Conservation (phyloP, 139 green algal genomes). For the Chlorella sp. region DNA sequence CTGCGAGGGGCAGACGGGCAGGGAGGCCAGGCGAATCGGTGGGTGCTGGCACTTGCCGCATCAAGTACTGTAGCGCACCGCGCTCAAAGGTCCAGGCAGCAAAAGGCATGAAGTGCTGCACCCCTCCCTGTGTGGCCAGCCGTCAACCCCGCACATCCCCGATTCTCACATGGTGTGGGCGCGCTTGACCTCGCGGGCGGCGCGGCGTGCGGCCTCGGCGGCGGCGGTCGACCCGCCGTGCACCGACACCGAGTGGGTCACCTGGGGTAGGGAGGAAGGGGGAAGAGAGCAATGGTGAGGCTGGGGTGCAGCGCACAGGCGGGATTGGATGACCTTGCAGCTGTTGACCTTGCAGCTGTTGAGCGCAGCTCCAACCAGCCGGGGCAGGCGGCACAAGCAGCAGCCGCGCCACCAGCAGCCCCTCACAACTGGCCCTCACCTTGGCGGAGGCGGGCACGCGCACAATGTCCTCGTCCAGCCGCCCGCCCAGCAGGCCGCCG, state of each 20-base stretch:
- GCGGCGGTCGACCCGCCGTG: too few relatives aligned
- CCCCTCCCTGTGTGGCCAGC: too few relatives aligned
- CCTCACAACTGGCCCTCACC: too few relatives aligned
- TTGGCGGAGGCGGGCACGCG: constrained; percentile 14
- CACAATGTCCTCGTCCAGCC: constrained; percentile 48
- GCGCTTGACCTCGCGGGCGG: constrained; percentile 24
- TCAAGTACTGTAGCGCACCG: background rate
- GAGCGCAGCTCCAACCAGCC: too few relatives aligned
- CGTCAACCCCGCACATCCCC: background rate
- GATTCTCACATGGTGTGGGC: constrained; percentile 28
- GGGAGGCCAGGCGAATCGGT: background rate
- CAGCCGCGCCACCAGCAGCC: too few relatives aligned
- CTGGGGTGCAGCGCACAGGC: too few relatives aligned
- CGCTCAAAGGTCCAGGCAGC: background rate
- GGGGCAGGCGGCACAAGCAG: too few relatives aligned
- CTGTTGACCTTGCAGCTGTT: too few relatives aligned
- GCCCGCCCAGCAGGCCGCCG: constrained; percentile 61
- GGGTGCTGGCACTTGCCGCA: background rate
- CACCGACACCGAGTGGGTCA: background rate
- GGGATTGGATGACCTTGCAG: too few relatives aligned
- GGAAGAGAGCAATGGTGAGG: too few relatives aligned
- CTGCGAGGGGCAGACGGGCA: background rate
- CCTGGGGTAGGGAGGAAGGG: too few relatives aligned
- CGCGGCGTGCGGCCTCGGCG: background rate
- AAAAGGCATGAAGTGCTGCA: background rate